Evolutionary conservation across 2,329 filamentous ascomycete genomes (phyloP), one percentile per base, ranked within the genome.

Genomic region (Penicillium frequentans): DNA sequence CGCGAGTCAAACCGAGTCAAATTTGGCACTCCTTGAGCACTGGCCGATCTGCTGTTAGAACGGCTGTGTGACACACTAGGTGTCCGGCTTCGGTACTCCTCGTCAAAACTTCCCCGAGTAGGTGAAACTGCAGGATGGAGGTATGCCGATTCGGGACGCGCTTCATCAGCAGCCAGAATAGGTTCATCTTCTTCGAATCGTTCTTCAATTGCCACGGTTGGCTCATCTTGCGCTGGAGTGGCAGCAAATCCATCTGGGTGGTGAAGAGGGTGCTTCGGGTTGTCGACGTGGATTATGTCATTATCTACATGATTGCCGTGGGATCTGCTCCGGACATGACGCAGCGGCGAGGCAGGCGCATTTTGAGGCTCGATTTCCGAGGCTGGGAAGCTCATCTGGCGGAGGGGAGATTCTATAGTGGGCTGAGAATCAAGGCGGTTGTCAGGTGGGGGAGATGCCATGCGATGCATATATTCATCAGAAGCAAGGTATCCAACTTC

Each of bases 141-240:
- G 64, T 85, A 86, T 55, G 88, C 88, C 14, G 83, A 82, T 33
- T 84, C 83, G 0, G 86, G 84, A 54, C 90, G 85, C 29, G 96
- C 82, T 75, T 98, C 92, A 69, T 98, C 95, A 1, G 90, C 83
- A 8, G 95, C 95, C 50, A 99, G 79, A 62, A 99, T 96, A 0
- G 93, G 93, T 27, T 87, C 86, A 37, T 84, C 83, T 68, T 89
- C 85, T 19, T 84, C 83, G 43, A 82, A 78, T 55, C 82, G 78
- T 13, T 79, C 81, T 55, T 79, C 75, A 37, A 76, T 73, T 35
- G 73, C 71, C 9, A 75, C 75, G 24, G 62, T 52, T 61, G 81
- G 75, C 52, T 85, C 78, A 51, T 85, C 81, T 0, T 79, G 81
- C 8, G 75, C 77, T 26, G 80, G 78, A 9, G 70, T 69, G n/a